phyloP scores from a whole-genome alignment of 495 filamentous ascomycete species.

The Penicillium crystallinum region DNA sequence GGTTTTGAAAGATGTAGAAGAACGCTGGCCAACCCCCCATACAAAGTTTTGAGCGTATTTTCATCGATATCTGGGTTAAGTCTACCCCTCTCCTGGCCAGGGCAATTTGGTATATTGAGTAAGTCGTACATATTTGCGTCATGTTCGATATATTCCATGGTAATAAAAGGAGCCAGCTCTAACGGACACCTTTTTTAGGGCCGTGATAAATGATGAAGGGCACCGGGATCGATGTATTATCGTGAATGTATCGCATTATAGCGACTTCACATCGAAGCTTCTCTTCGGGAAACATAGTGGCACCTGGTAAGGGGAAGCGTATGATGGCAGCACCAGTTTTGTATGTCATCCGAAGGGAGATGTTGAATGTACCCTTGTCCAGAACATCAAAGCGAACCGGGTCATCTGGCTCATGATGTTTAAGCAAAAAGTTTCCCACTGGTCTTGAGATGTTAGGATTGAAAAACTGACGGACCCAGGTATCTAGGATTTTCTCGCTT shows the following conservation, averaged over 20 bases:
- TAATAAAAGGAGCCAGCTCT: slow-evolving; percentile 38
- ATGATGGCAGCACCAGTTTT: slow-evolving; percentile 5
- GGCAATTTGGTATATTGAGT: slow-evolving; percentile 21
- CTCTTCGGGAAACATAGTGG: slow-evolving; percentile 29
- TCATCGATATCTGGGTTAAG: slow-evolving; percentile 30
- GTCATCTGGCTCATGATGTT: not conserved
- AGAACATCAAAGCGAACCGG: slow-evolving; percentile 7
- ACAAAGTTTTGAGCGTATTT: slow-evolving; percentile 23
- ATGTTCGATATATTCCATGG: slow-evolving; percentile 34
- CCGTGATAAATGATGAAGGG: slow-evolving; percentile 34
- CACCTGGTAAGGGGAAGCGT: slow-evolving; percentile 10
- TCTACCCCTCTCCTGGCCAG: slow-evolving; percentile 7
- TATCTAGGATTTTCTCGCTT: slow-evolving; percentile 9
- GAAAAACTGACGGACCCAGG: slow-evolving; percentile 15
- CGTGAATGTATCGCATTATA: slow-evolving; percentile 35
- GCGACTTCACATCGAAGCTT: slow-evolving; percentile 39
- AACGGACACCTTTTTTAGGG: slow-evolving; percentile 14
- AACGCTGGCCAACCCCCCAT: slow-evolving; percentile 29
- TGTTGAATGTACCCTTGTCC: slow-evolving; percentile 13
- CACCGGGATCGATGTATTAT: slow-evolving; percentile 34
- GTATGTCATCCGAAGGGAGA: slow-evolving; percentile 11
- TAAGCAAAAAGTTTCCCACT: slow-evolving; percentile 11
- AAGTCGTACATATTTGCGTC: slow-evolving; percentile 20
- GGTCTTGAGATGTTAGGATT: not conserved
- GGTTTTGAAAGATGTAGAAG: slow-evolving; percentile 30